Percentiles rank a stretch among this genome's conserved stretches.
Evolutionary conservation across 345 rosid genomes (phyloP).

Genomic region (Melaleuca quinquenervia): DNA sequence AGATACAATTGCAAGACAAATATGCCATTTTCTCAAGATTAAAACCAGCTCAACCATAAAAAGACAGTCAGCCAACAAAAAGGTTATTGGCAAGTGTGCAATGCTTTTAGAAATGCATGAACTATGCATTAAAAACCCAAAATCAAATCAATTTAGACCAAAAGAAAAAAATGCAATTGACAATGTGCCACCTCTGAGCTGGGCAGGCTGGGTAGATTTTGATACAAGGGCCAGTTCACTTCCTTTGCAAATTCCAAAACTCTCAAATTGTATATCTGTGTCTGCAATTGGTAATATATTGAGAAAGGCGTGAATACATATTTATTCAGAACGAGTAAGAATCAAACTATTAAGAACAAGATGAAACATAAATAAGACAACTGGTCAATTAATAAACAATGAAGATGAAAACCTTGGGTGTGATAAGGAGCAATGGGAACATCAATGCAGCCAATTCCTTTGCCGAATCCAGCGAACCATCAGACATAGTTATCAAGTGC

Average conservation of each 20-base stretch:
- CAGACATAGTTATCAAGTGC: conserved; percentile 34
- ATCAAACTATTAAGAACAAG: background rate
- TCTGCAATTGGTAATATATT: conserved; percentile 27
- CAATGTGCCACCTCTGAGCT: conserved; percentile 33
- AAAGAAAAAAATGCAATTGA: background rate
- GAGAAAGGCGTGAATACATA: background rate
- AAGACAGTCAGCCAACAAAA: background rate
- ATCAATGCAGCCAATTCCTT: conserved; percentile 59
- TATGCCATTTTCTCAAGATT: background rate
- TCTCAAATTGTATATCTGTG: conserved; percentile 46
- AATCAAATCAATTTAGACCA: background rate
- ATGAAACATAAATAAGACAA: background rate
- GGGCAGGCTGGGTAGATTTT: conserved; percentile 32
- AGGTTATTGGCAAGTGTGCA: background rate
- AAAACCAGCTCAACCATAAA: background rate
- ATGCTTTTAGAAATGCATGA: background rate
- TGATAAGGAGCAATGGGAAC: conserved; percentile 63
- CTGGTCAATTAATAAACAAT: background rate
- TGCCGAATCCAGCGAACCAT: conserved; percentile 22
- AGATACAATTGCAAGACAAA: background rate
- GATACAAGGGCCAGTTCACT: conserved; percentile 56
- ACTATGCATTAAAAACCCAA: background rate
- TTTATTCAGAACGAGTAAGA: background rate
- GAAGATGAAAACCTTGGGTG: conserved; percentile 46
- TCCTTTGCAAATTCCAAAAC: conserved; percentile 51